These are phyloP conservation scores for Pseudogymnoascus sp. DNA, from an alignment of 2,329 filamentous ascomycete genomes.

Conservation along the genomic window DNA sequence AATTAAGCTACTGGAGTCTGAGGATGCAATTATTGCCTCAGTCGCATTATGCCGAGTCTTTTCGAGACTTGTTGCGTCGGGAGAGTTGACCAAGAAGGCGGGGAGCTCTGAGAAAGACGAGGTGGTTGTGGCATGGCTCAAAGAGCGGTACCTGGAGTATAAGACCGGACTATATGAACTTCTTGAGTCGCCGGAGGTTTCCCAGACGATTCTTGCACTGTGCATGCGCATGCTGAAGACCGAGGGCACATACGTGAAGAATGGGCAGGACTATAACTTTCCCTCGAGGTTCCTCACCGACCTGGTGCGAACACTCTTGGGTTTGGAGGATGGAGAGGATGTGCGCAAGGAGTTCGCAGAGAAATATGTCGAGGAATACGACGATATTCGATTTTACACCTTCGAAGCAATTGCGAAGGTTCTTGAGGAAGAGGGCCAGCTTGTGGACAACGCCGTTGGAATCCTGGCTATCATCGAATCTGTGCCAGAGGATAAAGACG, in stretches of 20 bases:
- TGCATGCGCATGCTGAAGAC: conserved; percentile 79
- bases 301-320: conserved; percentile 56
- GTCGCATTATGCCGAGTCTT: conserved; percentile 84
- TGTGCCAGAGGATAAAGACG: conserved; percentile 58
- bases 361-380: conserved; percentile 70
- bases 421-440: conserved; percentile 16
- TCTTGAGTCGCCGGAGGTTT: conserved; percentile 53
- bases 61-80: conserved; percentile 67
- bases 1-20: conserved; percentile 50
- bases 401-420: conserved; percentile 66
- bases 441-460: conserved; percentile 51
- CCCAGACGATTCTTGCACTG: conserved; percentile 65
- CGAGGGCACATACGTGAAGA: conserved; percentile 56
- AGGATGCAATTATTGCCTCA: conserved; percentile 58
- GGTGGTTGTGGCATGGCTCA: conserved; percentile 71
- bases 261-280: conserved; percentile 59
- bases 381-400: conserved; percentile 79
- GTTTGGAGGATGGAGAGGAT: conserved; percentile 46
- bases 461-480: conserved; percentile 61
- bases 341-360: conserved; percentile 66
- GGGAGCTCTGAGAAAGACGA: conserved; percentile 63
- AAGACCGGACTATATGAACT: conserved; percentile 53
- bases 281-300: conserved; percentile 57
- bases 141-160: conserved; percentile 65
- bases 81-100: conserved; percentile 58